Percentiles rank a stretch among this genome's conserved stretches.
These are phyloP conservation scores for Mrakia frigida DNA, from an alignment of 768 basidiomycete species.

Conservation along the genomic window DNA sequence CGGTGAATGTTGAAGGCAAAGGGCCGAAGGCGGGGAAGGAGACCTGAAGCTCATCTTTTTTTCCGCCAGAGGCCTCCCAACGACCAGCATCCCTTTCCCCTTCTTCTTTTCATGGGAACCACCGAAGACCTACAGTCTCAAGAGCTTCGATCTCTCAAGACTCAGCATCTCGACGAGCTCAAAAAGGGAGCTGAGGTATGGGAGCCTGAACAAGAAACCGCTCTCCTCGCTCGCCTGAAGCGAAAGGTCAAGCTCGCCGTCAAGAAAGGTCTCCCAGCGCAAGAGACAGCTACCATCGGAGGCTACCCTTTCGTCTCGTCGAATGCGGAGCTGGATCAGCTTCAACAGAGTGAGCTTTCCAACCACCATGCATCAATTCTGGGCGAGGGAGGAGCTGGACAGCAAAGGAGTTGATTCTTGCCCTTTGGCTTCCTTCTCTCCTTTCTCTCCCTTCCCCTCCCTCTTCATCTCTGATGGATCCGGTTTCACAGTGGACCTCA, in stretches of 20 bases:
- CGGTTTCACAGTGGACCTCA: background rate
- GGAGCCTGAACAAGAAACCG: background rate
- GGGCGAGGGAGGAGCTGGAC: background rate
- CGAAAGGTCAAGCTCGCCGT: background rate
- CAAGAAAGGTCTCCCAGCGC: background rate
- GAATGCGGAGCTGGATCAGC: background rate
- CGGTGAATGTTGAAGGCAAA: too few species aligned
- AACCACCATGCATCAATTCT: background rate
- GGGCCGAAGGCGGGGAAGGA: too few species aligned
- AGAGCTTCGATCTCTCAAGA: background rate
- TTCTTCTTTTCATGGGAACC: background rate
- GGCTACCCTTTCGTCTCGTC: slow-evolving; percentile 2
- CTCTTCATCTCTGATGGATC: background rate
- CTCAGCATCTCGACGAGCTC: slow-evolving; percentile 2
- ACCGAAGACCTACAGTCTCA: background rate
- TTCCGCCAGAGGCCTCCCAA: too few species aligned
- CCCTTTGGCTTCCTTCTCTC: too few species aligned
- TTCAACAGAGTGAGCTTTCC: background rate
- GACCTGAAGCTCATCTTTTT: too few species aligned
- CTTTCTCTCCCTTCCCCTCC: background rate
- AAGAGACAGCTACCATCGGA: background rate
- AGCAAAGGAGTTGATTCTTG: too few species aligned
- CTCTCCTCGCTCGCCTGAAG: background rate
- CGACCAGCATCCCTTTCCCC: too few species aligned
- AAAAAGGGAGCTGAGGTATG: background rate